Percentiles rank a stretch among this genome's conserved stretches.
phyloP scores from a whole-genome alignment of 2,329 filamentous ascomycete genomes.

The Cladosporium cucumerinum region DNA sequence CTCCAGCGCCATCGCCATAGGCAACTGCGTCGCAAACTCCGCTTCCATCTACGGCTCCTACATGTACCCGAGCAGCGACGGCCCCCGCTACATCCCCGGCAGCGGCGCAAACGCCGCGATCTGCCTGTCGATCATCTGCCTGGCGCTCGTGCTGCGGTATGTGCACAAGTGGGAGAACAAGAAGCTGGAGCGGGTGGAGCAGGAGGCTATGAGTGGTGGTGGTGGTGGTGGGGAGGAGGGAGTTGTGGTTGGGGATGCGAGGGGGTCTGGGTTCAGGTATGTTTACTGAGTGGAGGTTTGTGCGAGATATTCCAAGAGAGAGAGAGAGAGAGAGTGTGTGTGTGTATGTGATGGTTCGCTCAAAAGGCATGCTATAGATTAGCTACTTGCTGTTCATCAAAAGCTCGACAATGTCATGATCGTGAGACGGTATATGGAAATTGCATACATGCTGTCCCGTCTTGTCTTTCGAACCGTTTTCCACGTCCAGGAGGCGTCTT shows the following conservation, averaged over 20 bases:
- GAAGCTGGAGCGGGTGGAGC: conserved; percentile 29
- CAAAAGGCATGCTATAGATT: background rate
- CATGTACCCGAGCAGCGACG: conserved; percentile 34
- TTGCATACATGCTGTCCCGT: too few relatives aligned
- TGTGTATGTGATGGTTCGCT: background rate
- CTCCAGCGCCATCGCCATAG: conserved; percentile 31
- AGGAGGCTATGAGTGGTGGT: conserved; percentile 17
- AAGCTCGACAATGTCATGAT: too few relatives aligned
- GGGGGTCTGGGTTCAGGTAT: conserved; percentile 39
- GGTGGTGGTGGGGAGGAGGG: background rate
- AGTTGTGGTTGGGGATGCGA: conserved; percentile 4
- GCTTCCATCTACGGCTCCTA: conserved; percentile 36
- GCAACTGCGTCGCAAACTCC: conserved; percentile 34
- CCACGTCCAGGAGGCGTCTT: too few relatives aligned
- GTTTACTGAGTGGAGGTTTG: background rate
- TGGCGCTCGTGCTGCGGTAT: conserved; percentile 36
- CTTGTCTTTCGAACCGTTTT: too few relatives aligned
- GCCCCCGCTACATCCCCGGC: conserved; percentile 39
- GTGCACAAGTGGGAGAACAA: conserved; percentile 37
- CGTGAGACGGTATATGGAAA: too few relatives aligned
- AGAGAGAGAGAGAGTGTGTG: too few relatives aligned
- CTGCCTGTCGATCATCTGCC: conserved; percentile 33
- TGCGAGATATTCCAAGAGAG: too few relatives aligned
- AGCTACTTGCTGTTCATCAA: too few relatives aligned
- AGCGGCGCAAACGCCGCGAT: conserved; percentile 38